Evolutionary conservation across 2,329 filamentous ascomycete genomes (phyloP).

Genomic region (Macroventuria anomochaeta): DNA sequence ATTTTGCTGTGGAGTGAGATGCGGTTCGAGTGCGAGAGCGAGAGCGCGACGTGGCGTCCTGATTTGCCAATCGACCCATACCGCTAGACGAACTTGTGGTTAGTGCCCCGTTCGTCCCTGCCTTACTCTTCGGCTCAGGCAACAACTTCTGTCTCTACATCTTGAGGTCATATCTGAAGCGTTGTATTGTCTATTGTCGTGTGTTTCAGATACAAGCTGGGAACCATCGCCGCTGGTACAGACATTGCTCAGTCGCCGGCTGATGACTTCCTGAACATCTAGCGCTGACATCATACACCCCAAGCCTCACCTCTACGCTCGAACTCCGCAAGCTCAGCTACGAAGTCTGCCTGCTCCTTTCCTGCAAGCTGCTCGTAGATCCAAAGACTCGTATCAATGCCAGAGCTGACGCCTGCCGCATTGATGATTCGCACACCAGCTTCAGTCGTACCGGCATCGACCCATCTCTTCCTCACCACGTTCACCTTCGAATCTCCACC

Average conservation of each 20-base stretch:
- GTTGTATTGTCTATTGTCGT: too few species aligned
- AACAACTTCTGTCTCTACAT: too few species aligned
- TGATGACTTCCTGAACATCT: background rate
- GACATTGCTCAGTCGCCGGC: too few species aligned
- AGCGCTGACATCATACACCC: slow-evolving; percentile 11
- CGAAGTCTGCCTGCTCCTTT: slow-evolving; percentile 32
- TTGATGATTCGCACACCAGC: slow-evolving; percentile 43
- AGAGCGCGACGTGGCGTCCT: slow-evolving; percentile 18
- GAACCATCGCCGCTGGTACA: too few species aligned
- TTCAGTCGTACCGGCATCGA: slow-evolving; percentile 40
- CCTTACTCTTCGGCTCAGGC: background rate
- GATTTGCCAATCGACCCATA: background rate
- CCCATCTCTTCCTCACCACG: slow-evolving; percentile 41
- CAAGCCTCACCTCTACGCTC: slow-evolving; percentile 36
- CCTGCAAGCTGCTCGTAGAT: slow-evolving; percentile 37
- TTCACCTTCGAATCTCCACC: slow-evolving; percentile 35
- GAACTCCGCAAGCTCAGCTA: slow-evolving; percentile 41
- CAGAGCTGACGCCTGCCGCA: slow-evolving; percentile 43
- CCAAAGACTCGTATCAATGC: slow-evolving; percentile 42
- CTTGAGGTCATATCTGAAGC: too few species aligned
- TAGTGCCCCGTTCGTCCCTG: background rate
- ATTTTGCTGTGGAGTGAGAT: background rate
- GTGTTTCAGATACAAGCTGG: too few species aligned
- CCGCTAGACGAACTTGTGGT: background rate
- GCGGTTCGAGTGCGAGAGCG: slow-evolving; percentile 28